A percentile compares a stretch with the other conserved stretches of the same genome.
Conservation (phyloP, 2,329 filamentous ascomycete genomes). For the Fusarium sp. region DNA sequence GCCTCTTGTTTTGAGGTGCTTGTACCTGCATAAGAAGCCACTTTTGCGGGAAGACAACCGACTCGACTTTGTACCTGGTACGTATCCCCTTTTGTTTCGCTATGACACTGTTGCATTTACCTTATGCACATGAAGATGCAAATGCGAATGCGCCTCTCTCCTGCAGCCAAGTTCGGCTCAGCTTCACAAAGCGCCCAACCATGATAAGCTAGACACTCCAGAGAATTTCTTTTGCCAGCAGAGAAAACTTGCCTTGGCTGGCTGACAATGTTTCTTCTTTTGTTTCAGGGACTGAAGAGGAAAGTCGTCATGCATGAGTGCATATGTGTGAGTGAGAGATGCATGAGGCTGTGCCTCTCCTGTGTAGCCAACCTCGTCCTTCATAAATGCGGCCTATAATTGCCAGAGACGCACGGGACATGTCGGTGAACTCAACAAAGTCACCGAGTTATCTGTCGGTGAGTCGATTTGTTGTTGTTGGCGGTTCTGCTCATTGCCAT, state of each 20-base stretch:
- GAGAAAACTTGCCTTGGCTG: background rate
- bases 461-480: background rate
- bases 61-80: conserved; percentile 17
- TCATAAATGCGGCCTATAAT: conserved; percentile 8
- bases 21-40: conserved; percentile 37
- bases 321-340: conserved; percentile 2
- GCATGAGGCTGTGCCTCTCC: background rate
- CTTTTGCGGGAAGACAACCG: conserved; percentile 35
- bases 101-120: background rate
- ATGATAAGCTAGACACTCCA: background rate
- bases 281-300: conserved; percentile 13
- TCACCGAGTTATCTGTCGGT: conserved; percentile 13
- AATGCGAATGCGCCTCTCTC: conserved; percentile 19
- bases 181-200: conserved; percentile 14
- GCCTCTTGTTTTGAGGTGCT: conserved; percentile 15
- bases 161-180: conserved; percentile 23
- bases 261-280: background rate
- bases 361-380: conserved; percentile 12
- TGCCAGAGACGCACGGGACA: conserved; percentile 11
- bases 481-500: background rate
- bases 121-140: background rate
- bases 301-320: background rate
- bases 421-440: conserved; percentile 20
- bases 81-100: background rate
- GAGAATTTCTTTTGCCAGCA: background rate